phyloP scores from a whole-genome alignment of 1,284 basidiomycete species.

The Irpex rosettiformis region DNA sequence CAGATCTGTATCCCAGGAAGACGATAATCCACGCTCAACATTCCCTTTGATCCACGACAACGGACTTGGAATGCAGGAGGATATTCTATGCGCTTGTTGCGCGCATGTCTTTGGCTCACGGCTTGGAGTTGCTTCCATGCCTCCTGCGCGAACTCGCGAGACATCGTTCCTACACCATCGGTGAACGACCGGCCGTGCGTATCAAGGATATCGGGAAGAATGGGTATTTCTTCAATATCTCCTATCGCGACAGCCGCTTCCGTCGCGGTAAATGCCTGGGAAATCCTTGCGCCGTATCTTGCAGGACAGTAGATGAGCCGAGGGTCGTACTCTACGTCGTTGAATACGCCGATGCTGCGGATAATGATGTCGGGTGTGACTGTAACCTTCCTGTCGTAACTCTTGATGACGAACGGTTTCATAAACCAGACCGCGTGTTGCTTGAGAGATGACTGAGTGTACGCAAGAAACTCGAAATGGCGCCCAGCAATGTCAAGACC shows the following conservation, averaged over 20 bases:
- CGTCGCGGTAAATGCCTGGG: constrained; percentile 79
- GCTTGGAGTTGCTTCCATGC: constrained; percentile 53
- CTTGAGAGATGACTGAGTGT: constrained; percentile 64
- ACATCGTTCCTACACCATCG: constrained; percentile 76
- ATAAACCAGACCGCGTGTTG: constrained; percentile 75
- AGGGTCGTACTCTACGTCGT: constrained; percentile 17
- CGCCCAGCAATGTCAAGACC: constrained; percentile 65
- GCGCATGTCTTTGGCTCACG: not conserved
- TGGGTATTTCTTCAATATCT: constrained; percentile 48
- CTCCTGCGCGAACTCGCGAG: constrained; percentile 44
- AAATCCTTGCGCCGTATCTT: constrained; percentile 73
- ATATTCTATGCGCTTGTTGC: not conserved
- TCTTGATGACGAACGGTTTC: constrained; percentile 40
- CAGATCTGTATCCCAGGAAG: constrained; percentile 54
- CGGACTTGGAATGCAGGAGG: constrained; percentile 52
- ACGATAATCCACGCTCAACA: constrained; percentile 56
- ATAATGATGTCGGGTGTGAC: constrained; percentile 57
- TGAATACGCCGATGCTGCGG: constrained; percentile 56
- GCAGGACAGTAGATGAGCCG: constrained; percentile 58
- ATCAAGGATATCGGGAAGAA: constrained; percentile 35
- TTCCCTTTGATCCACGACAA: constrained; percentile 72
- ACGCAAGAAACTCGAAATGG: constrained; percentile 70
- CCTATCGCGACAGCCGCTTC: constrained; percentile 63
- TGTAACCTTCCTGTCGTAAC: constrained; percentile 24
- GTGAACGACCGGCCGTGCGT: constrained; percentile 39